phyloP scores from a whole-genome alignment of 2,329 filamentous ascomycete species.

The Diaporthe citri region DNA sequence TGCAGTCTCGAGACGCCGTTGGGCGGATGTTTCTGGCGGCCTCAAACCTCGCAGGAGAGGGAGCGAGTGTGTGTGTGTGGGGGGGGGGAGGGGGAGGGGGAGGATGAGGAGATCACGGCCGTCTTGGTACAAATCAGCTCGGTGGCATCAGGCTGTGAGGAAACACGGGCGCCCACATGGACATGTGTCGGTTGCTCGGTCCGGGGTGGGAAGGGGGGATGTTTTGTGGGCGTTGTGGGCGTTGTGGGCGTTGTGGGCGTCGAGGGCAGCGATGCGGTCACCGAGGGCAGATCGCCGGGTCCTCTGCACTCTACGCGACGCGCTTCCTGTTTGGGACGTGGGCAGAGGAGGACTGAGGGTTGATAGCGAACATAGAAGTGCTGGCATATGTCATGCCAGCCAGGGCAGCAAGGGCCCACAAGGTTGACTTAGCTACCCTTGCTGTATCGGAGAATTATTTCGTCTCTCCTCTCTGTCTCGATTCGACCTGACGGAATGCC shows the following conservation, averaged over 20 bases:
- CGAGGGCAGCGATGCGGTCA: constrained; percentile 21
- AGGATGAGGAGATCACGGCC: constrained; percentile 31
- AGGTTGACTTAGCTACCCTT: background rate
- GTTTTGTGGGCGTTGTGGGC: constrained; percentile 3
- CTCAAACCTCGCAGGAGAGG: background rate
- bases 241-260: background rate
- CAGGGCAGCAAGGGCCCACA: constrained; percentile 6
- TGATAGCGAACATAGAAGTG: background rate
- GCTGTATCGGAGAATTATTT: constrained; percentile 25
- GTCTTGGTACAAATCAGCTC: constrained; percentile 19
- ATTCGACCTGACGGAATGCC: background rate
- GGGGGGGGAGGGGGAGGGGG: background rate
- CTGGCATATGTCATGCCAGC: background rate
- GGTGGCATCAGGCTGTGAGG: constrained; percentile 18
- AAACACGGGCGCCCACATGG: constrained; percentile 28
- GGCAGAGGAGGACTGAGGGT: constrained; percentile 4
- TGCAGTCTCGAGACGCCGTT: constrained; percentile 9
- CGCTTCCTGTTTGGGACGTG: constrained; percentile 26
- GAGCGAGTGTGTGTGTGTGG: background rate
- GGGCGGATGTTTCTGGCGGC: constrained; percentile 28
- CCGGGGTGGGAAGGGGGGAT: background rate
- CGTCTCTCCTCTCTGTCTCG: background rate
- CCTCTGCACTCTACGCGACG: constrained; percentile 23
- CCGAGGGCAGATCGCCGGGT: constrained; percentile 10
- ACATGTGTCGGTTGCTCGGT: constrained; percentile 18